phyloP scores from a whole-genome alignment of 164 flowering plant genomes.

The Chimonanthus salicifolius region DNA sequence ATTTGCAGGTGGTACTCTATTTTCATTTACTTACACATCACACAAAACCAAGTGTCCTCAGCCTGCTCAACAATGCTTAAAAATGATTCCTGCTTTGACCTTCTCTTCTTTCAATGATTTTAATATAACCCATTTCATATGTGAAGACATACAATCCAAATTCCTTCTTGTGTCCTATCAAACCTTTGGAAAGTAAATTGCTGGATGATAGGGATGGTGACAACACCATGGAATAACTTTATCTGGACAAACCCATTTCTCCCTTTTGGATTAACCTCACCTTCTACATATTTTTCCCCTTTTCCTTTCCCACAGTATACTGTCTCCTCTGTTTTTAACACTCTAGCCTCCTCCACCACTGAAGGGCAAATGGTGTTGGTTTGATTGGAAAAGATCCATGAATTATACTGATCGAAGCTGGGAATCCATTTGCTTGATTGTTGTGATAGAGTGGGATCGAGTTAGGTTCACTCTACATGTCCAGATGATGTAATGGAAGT shows the following conservation, averaged over 20 bases:
- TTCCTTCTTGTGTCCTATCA: neutral
- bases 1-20: neutral
- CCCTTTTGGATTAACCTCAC: neutral
- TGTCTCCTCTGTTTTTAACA: neutral
- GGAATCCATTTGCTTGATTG: no score
- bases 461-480: no score
- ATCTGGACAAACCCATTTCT: neutral
- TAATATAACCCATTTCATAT: neutral
- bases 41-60: slow-evolving; percentile 1
- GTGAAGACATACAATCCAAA: slow-evolving; percentile 6
- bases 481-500: no score
- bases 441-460: no score
- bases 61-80: slow-evolving; percentile 3
- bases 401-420: no score
- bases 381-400: neutral
- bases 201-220: neutral
- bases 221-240: slow-evolving; percentile 1
- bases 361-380: neutral
- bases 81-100: slow-evolving; percentile 1
- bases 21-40: neutral
- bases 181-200: neutral
- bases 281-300: neutral
- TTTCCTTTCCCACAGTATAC: neutral
- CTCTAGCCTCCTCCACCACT: neutral
- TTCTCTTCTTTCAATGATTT: slow-evolving; percentile 2